These are phyloP conservation scores for Nicotiana benthamiana DNA, from an alignment of 257 asterid species.

Conservation along the genomic window DNA sequence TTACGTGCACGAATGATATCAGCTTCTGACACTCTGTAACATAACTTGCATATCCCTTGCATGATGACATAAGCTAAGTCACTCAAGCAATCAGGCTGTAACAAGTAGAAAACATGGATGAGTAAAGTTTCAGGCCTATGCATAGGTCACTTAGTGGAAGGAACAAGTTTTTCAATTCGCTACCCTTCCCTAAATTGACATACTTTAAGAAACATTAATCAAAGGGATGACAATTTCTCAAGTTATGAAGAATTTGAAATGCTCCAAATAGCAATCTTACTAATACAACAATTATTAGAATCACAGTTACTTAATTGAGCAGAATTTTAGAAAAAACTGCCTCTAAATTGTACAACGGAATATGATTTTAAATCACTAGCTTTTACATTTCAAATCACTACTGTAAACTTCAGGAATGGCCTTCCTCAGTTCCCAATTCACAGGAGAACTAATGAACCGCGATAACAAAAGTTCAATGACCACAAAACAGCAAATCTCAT, in stretches of 20 bases:
- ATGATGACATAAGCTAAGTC: conserved; percentile 71
- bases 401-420: neutral
- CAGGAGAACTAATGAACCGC: neutral
- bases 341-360: neutral
- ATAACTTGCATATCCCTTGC: conserved; percentile 59
- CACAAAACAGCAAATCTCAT: neutral
- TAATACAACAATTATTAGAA: neutral
- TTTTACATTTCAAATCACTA: neutral
- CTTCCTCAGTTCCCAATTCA: neutral
- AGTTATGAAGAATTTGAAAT: neutral
- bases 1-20: conserved; percentile 81
- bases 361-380: neutral
- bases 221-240: neutral
- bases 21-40: conserved; percentile 60
- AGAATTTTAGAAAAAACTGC: neutral
- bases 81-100: conserved; percentile 79
- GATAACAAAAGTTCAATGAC: neutral
- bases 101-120: neutral
- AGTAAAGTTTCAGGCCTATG: neutral
- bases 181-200: neutral
- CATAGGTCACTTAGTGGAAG: neutral
- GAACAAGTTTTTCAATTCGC: neutral
- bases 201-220: neutral
- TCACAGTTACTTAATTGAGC: neutral
- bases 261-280: neutral